phyloP scores from a whole-genome alignment of 2,329 filamentous ascomycete species.

The Akanthomyces dipterigenus region DNA sequence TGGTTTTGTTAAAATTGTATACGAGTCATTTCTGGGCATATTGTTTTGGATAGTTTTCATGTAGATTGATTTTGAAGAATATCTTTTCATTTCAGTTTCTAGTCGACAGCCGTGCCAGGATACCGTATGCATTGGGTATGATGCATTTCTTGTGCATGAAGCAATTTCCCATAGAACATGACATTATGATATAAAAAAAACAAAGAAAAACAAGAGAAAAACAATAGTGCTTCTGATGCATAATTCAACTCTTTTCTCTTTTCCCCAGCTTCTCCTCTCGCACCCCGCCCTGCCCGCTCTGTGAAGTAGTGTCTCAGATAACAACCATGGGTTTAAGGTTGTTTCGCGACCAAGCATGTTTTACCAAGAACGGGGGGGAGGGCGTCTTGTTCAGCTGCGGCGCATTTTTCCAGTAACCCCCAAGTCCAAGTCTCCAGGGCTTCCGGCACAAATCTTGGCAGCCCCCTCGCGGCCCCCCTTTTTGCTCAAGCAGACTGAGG shows the following conservation, averaged over 20 bases:
- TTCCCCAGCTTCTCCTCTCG: not conserved
- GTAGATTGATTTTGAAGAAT: not conserved
- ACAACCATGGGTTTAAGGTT: not conserved
- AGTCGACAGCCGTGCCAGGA: not conserved
- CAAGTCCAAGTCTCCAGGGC: no score
- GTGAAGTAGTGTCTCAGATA: slow-evolving; percentile 5
- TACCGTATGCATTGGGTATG: not conserved
- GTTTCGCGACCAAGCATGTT: not conserved
- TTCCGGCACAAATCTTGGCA: no score
- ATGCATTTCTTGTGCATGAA: no score
- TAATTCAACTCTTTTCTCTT: not conserved
- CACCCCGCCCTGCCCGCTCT: not conserved
- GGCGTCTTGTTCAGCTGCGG: no score
- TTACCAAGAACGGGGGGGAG: no score
- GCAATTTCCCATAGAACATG: not conserved
- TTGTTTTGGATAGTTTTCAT: not conserved
- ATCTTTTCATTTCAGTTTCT: not conserved
- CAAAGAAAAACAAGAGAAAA: no score
- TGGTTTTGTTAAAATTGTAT: not conserved
- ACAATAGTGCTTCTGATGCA: not conserved
- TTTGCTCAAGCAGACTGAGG: not conserved
- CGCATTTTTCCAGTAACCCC: no score
- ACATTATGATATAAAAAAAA: not conserved
- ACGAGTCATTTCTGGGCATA: not conserved
- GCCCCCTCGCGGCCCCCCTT: not conserved